phyloP scores from a whole-genome alignment of 768 basidiomycete genomes.

The Rhodotorula taiwanensis region DNA sequence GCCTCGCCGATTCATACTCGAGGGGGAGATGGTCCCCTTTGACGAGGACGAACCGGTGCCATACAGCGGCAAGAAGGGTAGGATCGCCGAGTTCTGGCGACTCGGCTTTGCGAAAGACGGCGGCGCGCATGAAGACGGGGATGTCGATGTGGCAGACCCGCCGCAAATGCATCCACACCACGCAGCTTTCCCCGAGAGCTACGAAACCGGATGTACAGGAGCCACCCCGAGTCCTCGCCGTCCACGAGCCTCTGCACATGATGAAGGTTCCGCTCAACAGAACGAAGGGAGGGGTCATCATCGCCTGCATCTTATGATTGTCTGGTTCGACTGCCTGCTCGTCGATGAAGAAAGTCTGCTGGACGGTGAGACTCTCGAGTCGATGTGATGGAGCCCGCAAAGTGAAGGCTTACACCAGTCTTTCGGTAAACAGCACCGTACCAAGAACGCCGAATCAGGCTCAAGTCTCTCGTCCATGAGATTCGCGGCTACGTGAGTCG shows the following conservation, averaged over 20 bases:
- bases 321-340: constrained; percentile 80
- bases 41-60: too few species aligned
- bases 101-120: constrained; percentile 7
- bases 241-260: constrained; percentile 47
- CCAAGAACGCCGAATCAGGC: constrained; percentile 53
- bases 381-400: not conserved
- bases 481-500: constrained; percentile 54
- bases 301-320: constrained; percentile 56
- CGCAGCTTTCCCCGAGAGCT: not conserved
- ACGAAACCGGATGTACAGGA: constrained; percentile 19
- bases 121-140: not conserved
- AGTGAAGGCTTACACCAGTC: not conserved
- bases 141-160: too few species aligned
- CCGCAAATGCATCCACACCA: too few species aligned
- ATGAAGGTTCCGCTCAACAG: constrained; percentile 84
- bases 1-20: constrained; percentile 49
- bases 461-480: constrained; percentile 55
- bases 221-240: constrained; percentile 4
- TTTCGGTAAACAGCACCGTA: constrained; percentile 52
- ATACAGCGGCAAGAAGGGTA: too few species aligned
- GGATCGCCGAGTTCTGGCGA: constrained; percentile 61
- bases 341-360: constrained; percentile 60
- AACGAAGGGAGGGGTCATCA: constrained; percentile 83
- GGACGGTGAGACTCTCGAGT: constrained; percentile 35
- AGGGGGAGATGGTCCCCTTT: constrained; percentile 88